Conservation (phyloP, 306 rosid genomes). For the Oemleria cerasiformis region DNA sequence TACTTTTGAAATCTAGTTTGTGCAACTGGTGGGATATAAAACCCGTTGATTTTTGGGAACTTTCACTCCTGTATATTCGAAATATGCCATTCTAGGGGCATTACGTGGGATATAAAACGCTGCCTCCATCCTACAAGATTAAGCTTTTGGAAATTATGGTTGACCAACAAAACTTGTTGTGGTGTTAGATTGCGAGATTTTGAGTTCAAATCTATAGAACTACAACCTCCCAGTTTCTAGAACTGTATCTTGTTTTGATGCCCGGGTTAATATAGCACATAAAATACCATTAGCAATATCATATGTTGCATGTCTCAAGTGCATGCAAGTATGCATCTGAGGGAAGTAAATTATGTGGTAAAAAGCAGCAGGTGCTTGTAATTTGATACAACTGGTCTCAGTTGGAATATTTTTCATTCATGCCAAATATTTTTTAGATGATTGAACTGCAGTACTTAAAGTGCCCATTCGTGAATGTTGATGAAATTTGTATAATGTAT, state of each 20-base stretch:
- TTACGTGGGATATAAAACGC: not conserved
- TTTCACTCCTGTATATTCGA: no score
- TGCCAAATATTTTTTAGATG: no score
- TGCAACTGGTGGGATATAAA: not conserved
- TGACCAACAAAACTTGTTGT: not conserved
- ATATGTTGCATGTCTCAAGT: not conserved
- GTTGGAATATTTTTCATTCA: no score
- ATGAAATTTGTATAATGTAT: not conserved
- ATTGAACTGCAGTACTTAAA: no score
- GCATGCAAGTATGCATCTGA: not conserved
- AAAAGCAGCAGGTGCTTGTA: conserved; percentile 1
- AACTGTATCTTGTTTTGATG: not conserved
- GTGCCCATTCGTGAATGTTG: not conserved
- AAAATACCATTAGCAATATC: not conserved
- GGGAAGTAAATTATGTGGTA: not conserved
- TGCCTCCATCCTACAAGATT: not conserved
- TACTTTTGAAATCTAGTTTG: conserved; percentile 7
- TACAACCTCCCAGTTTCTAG: not conserved
- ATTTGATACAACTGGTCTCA: not conserved
- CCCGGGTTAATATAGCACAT: not conserved
- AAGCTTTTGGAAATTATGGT: not conserved
- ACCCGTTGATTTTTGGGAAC: no score
- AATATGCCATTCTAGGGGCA: no score
- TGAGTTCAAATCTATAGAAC: not conserved
- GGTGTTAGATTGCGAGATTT: not conserved